Conservation (phyloP, 75 land plant species). For the Selaginella tamariscina region DNA sequence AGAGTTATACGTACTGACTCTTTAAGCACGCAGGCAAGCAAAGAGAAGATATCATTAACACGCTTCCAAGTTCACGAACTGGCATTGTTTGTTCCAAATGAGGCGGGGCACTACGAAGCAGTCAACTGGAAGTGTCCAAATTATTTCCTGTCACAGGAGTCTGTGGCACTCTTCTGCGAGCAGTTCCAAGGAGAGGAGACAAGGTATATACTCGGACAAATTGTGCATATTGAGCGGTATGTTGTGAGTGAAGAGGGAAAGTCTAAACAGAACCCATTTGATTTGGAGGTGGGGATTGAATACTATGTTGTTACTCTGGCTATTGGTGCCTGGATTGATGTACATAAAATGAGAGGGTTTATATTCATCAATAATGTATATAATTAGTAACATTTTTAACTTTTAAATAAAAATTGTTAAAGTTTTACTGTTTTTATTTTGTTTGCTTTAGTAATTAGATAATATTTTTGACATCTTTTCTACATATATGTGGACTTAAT, state of each 20-base stretch:
- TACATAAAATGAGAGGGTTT: too few relatives aligned
- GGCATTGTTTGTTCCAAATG: conserved; percentile 82
- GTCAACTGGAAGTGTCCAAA: conserved; percentile 70
- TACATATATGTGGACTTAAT: too few relatives aligned
- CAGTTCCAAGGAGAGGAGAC: conserved; percentile 38
- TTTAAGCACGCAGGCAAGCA: conserved; percentile 46
- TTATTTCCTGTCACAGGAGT: conserved; percentile 84
- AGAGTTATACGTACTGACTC: background rate
- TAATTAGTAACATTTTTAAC: too few relatives aligned
- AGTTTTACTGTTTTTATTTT: too few relatives aligned
- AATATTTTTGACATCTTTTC: too few relatives aligned
- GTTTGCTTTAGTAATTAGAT: too few relatives aligned
- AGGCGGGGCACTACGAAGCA: conserved; percentile 80
- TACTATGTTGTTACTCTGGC: conserved; percentile 90
- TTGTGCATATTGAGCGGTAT: conserved; percentile 86
- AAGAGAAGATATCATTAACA: conserved; percentile 83
- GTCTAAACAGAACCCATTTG: conserved; percentile 48
- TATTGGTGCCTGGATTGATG: conserved; percentile 96
- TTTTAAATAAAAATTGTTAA: too few relatives aligned
- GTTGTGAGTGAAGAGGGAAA: conserved; percentile 18
- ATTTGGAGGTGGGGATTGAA: conserved; percentile 70
- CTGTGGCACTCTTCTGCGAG: conserved; percentile 81
- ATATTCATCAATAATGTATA: too few relatives aligned
- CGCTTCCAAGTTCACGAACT: conserved; percentile 89
- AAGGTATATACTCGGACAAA: conserved; percentile 82